Conservation (phyloP, 1,284 basidiomycete species). For the Retiboletus flavoniger region DNA sequence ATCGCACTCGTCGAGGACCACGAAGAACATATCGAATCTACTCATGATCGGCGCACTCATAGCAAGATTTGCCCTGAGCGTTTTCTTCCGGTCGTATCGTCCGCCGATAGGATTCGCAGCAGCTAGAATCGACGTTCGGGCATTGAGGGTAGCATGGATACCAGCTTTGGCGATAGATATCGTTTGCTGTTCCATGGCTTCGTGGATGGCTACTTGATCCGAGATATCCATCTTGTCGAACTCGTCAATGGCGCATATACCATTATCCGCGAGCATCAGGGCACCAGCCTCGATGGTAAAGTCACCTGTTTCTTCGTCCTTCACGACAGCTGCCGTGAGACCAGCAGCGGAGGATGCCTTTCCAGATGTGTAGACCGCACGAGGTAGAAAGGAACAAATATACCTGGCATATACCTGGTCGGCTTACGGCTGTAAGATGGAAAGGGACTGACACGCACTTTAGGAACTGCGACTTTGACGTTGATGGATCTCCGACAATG, state of each 20-base stretch:
- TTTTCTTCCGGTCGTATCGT: slow-evolving; percentile 94
- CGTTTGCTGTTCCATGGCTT: slow-evolving; percentile 99
- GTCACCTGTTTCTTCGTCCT: slow-evolving; percentile 98
- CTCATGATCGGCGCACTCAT: slow-evolving; percentile 99
- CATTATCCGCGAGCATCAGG: slow-evolving; percentile 99
- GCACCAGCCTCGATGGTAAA: slow-evolving; percentile 99
- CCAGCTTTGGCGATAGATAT: slow-evolving; percentile 99
- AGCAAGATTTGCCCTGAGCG: slow-evolving; percentile 91
- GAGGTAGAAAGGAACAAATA: slow-evolving; percentile 97
- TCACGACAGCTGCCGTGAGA: slow-evolving; percentile 97
- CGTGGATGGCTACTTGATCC: slow-evolving; percentile 99
- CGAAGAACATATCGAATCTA: slow-evolving; percentile 98
- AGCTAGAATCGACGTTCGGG: slow-evolving; percentile 95
- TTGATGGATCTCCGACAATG: slow-evolving; percentile 96
- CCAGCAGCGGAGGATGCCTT: slow-evolving; percentile 99
- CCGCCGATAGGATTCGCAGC: slow-evolving; percentile 98
- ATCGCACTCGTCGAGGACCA: slow-evolving; percentile 97
- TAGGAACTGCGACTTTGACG: slow-evolving; percentile 97
- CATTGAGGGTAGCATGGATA: slow-evolving; percentile 98
- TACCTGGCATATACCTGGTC: slow-evolving; percentile 57
- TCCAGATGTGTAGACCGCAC: slow-evolving; percentile 97
- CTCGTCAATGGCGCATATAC: slow-evolving; percentile 99
- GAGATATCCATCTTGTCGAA: slow-evolving; percentile 99
- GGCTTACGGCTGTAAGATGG: neutral
- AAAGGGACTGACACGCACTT: slow-evolving; percentile 59